Percentiles rank a stretch among this genome's conserved stretches.
phyloP scores from a whole-genome alignment of 208 protist species.

The Leishmania tarentolae region DNA sequence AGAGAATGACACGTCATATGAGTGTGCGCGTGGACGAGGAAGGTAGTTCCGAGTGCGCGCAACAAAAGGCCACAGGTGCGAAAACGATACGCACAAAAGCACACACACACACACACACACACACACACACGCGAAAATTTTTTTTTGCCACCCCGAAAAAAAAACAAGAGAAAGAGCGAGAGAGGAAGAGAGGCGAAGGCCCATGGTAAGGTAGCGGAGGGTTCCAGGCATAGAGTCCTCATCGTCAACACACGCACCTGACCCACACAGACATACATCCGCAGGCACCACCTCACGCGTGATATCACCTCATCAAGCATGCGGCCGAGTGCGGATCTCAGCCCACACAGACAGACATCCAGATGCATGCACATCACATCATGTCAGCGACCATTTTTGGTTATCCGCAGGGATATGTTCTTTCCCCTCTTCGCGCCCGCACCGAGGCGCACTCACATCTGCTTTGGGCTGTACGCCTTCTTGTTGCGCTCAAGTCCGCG shows the following conservation, averaged over 20 bases:
- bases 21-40: neutral
- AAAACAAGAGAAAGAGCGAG: no score
- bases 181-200: no score
- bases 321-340: no score
- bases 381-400: no score
- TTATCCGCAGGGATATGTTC: neutral
- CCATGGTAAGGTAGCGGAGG: neutral
- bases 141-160: no score
- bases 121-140: no score
- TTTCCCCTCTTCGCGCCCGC: neutral
- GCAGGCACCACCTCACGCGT: no score
- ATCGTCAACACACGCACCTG: neutral
- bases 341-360: conserved; percentile 12
- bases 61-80: neutral
- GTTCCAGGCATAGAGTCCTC: no score
- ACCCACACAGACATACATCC: conserved; percentile 13
- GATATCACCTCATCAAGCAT: no score
- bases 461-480: neutral
- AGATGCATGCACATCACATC: neutral
- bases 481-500: no score
- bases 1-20: neutral
- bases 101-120: no score
- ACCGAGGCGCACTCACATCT: no score
- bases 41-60: neutral
- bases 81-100: neutral